These are phyloP conservation scores for Colletotrichum sidae DNA, from an alignment of 2,329 filamentous ascomycete genomes.

Conservation along the genomic window DNA sequence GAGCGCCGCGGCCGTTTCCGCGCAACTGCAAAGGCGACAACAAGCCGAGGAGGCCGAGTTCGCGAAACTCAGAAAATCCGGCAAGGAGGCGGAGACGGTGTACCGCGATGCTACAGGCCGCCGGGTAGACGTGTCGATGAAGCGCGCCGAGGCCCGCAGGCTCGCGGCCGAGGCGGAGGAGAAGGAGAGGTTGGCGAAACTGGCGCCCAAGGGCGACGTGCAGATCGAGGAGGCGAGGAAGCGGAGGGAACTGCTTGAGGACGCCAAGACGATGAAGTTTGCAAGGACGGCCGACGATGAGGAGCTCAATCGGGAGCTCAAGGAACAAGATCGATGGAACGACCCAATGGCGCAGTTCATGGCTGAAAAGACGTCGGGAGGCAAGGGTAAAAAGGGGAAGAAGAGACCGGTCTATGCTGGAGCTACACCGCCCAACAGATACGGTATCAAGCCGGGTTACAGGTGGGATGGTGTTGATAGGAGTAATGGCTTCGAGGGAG, in stretches of 20 bases:
- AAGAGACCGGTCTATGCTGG: slow-evolving; percentile 80
- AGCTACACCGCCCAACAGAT: slow-evolving; percentile 87
- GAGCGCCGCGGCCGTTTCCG: slow-evolving; percentile 81
- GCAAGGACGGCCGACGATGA: slow-evolving; percentile 86
- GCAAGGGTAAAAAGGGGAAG: slow-evolving; percentile 44
- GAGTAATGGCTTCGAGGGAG: slow-evolving; percentile 90
- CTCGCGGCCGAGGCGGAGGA: slow-evolving; percentile 74
- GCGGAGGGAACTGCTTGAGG: slow-evolving; percentile 76
- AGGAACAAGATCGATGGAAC: slow-evolving; percentile 84
- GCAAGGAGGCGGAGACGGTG: slow-evolving; percentile 80
- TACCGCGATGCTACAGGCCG: slow-evolving; percentile 95
- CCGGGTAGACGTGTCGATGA: slow-evolving; percentile 94
- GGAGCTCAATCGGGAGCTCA: slow-evolving; percentile 86
- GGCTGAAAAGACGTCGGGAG: slow-evolving; percentile 59
- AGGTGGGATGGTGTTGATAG: slow-evolving; percentile 98
- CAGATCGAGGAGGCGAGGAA: slow-evolving; percentile 77
- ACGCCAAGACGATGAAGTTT: slow-evolving; percentile 85
- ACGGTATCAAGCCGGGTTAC: slow-evolving; percentile 92
- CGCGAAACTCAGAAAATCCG: slow-evolving; percentile 54
- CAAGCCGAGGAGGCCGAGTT: slow-evolving; percentile 70
- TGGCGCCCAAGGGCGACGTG: slow-evolving; percentile 85
- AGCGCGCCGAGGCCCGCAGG: slow-evolving; percentile 85
- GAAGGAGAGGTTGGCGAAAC: slow-evolving; percentile 73
- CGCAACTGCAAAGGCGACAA: slow-evolving; percentile 74
- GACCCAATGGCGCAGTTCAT: slow-evolving; percentile 91